A percentile compares a stretch with the other conserved stretches of the same genome.
phyloP scores from a whole-genome alignment of 1,139 yeast species.

The Blastobotrys arbuscula region DNA sequence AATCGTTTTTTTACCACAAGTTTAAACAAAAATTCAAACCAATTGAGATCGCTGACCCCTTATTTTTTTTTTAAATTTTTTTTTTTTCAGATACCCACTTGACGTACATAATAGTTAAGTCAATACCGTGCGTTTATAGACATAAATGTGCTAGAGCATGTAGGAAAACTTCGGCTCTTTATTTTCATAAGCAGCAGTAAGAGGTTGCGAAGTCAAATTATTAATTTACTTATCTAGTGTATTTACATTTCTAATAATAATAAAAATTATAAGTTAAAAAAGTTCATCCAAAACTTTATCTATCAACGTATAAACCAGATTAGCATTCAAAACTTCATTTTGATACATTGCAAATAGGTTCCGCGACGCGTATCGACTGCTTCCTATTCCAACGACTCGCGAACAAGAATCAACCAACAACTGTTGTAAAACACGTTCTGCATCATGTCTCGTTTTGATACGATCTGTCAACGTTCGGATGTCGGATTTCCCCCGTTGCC shows the following conservation, averaged over 20 bases:
- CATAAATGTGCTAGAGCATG: too few relatives aligned
- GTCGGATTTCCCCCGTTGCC: slow-evolving; percentile 20
- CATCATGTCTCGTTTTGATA: slow-evolving; percentile 50
- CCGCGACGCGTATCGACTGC: slow-evolving; percentile 57
- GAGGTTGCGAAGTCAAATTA: too few relatives aligned
- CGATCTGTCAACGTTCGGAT: slow-evolving; percentile 50
- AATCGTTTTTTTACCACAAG: background rate
- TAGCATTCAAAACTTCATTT: slow-evolving; percentile 63
- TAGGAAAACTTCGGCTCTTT: too few relatives aligned
- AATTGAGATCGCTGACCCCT: too few relatives aligned
- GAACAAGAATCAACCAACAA: slow-evolving; percentile 63
- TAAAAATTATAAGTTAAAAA: too few relatives aligned
- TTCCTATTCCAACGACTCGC: slow-evolving; percentile 66
- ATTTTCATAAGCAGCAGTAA: too few relatives aligned
- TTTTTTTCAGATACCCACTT: too few relatives aligned
- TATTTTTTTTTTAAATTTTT: too few relatives aligned
- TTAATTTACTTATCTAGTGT: background rate
- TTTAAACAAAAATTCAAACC: too few relatives aligned
- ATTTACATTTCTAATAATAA: too few relatives aligned
- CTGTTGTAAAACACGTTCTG: slow-evolving; percentile 49
- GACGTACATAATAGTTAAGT: too few relatives aligned
- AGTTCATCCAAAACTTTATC: slow-evolving; percentile 45
- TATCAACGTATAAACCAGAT: slow-evolving; percentile 52
- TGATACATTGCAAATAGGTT: slow-evolving; percentile 65
- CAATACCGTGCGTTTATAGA: too few relatives aligned